Evolutionary conservation across 2,329 filamentous ascomycete species (phyloP).

Genomic region (Fusarium illudens): DNA sequence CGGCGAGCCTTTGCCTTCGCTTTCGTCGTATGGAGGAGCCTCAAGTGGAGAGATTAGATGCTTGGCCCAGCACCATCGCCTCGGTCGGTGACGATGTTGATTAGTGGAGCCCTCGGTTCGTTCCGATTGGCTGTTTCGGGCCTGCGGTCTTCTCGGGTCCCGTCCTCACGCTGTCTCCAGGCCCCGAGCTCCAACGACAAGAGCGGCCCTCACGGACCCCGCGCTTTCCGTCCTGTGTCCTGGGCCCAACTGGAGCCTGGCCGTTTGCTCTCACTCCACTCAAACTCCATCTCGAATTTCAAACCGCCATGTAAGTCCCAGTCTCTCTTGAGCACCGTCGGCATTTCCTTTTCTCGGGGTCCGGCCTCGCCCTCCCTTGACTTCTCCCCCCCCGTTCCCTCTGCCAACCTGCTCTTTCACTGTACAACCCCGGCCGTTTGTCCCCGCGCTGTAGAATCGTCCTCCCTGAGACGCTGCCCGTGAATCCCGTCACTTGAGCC

Average conservation of each 20-base stretch:
- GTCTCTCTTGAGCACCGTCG: not conserved
- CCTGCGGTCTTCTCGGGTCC: conserved; percentile 25
- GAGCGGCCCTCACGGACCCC: conserved; percentile 24
- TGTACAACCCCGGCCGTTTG: not conserved
- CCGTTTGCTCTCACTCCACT: not conserved
- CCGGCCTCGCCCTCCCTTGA: conserved; percentile 16
- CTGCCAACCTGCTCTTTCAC: conserved; percentile 10
- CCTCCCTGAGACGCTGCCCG: not conserved
- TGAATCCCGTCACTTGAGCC: not conserved
- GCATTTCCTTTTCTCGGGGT: conserved; percentile 17
- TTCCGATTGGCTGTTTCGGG: conserved; percentile 33
- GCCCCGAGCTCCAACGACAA: not conserved
- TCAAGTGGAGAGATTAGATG: not conserved
- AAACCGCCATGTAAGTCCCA: conserved; percentile 20
- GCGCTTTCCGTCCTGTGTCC: conserved; percentile 26
- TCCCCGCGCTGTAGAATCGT: not conserved
- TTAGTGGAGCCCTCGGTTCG: not conserved
- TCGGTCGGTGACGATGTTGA: not conserved
- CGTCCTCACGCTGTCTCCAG: conserved; percentile 6
- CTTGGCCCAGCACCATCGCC: not conserved
- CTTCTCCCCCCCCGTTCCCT: conserved; percentile 9
- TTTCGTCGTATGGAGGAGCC: conserved; percentile 2
- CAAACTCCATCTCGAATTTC: conserved; percentile 8
- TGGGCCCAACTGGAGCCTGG: not conserved
- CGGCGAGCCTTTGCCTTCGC: not conserved